Evolutionary conservation across 495 filamentous ascomycete species (phyloP).

Genomic region (Daldinia childiae): DNA sequence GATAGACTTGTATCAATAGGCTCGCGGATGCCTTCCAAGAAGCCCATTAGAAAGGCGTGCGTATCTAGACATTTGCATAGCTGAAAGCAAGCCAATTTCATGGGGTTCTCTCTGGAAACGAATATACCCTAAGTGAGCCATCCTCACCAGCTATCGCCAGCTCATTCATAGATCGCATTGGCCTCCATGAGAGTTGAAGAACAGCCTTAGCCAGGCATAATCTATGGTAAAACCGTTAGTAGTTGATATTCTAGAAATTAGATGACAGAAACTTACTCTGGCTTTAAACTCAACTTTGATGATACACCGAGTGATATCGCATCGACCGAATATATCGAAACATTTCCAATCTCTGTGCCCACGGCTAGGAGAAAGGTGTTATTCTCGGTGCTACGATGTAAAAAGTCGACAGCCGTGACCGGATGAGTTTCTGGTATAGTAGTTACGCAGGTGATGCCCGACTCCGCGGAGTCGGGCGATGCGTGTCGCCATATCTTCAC

Average conservation of each 20-base stretch:
- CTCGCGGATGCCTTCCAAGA: conserved; percentile 17
- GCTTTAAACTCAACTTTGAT: conserved; percentile 55
- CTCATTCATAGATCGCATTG: conserved; percentile 57
- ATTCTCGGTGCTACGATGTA: conserved; percentile 47
- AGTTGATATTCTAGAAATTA: neutral
- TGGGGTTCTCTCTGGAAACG: conserved; percentile 50
- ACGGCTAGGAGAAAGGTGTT: conserved; percentile 68
- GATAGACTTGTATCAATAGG: conserved; percentile 26
- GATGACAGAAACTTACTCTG: conserved; percentile 45
- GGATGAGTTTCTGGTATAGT: conserved; percentile 66
- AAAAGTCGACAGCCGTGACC: conserved; percentile 82
- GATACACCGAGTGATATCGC: conserved; percentile 55
- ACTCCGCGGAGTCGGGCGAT: conserved; percentile 34
- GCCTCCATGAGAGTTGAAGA: conserved; percentile 80
- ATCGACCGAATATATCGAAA: conserved; percentile 57
- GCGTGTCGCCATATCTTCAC: conserved; percentile 77
- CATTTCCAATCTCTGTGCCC: conserved; percentile 68
- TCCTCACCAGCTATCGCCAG: conserved; percentile 87
- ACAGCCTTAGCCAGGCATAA: conserved; percentile 75
- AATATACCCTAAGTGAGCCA: conserved; percentile 77
- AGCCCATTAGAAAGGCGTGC: neutral
- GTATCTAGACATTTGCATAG: conserved; percentile 20
- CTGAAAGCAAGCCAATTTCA: conserved; percentile 19
- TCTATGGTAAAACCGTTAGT: conserved; percentile 38
- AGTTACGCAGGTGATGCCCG: conserved; percentile 55